phyloP scores from a whole-genome alignment of 805 yeast genomes.

The Pichia thaimueangensis region DNA sequence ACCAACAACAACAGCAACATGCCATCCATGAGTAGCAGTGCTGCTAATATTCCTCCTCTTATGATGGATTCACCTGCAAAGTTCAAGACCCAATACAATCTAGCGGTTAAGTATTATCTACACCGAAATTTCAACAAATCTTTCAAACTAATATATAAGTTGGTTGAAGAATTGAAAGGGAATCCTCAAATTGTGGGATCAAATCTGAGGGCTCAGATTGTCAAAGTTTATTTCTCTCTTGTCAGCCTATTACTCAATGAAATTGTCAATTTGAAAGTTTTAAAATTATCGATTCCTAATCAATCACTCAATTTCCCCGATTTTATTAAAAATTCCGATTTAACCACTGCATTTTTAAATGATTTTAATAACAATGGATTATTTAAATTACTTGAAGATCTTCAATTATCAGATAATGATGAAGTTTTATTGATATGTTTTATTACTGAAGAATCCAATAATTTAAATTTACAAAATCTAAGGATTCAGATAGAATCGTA shows the following conservation, averaged over 20 bases:
- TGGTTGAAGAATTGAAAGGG: slow-evolving; percentile 15
- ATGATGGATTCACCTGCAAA: slow-evolving; percentile 2
- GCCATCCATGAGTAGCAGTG: neutral
- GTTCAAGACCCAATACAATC: slow-evolving; percentile 28
- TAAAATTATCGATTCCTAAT: neutral
- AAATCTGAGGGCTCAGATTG: slow-evolving; percentile 17
- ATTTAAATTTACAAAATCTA: slow-evolving; percentile 16
- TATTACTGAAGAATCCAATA: slow-evolving; percentile 27
- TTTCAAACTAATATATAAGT: slow-evolving; percentile 22
- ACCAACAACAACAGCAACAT: neutral
- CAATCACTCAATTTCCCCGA: neutral
- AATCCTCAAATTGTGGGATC: slow-evolving; percentile 6
- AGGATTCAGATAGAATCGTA: slow-evolving; percentile 22
- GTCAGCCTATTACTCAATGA: slow-evolving; percentile 1
- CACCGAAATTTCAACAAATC: slow-evolving; percentile 28
- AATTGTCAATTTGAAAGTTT: neutral
- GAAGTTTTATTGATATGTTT: slow-evolving; percentile 27
- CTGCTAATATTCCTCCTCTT: neutral
- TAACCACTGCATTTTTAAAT: neutral
- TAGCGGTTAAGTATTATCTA: slow-evolving; percentile 37
- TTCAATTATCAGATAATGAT: slow-evolving; percentile 16
- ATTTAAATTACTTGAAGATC: slow-evolving; percentile 4
- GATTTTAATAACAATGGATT: slow-evolving; percentile 2
- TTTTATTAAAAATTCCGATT: neutral
- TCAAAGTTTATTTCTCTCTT: slow-evolving; percentile 15